Percentiles rank a stretch among this genome's conserved stretches.
Conservation (phyloP, 148 eudicot genomes). For the Nepenthes mirabilis region DNA sequence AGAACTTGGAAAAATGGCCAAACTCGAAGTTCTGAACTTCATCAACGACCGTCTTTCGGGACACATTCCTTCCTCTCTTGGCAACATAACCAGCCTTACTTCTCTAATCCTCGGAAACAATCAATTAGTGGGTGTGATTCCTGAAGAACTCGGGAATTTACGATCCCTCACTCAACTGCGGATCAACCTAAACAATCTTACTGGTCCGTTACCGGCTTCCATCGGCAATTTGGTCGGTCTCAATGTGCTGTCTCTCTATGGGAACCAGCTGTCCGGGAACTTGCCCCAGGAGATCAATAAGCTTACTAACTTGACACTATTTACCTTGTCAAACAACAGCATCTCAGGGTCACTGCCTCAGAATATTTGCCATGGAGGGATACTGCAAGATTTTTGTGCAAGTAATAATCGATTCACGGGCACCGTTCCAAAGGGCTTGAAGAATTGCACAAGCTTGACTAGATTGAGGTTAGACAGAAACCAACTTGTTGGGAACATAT, state of each 20-base stretch:
- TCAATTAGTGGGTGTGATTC: conserved; percentile 23
- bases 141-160: conserved; percentile 23
- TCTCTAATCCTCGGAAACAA: conserved; percentile 21
- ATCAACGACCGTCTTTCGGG: conserved; percentile 24
- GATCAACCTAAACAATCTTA: conserved; percentile 23
- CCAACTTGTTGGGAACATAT: conserved; percentile 27
- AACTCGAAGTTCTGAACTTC: conserved; percentile 19
- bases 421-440: conserved; percentile 32
- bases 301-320: conserved; percentile 18
- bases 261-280: conserved; percentile 30
- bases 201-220: conserved; percentile 24
- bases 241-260: conserved; percentile 20
- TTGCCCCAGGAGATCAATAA: conserved; percentile 29
- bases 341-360: conserved; percentile 32
- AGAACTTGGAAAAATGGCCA: conserved; percentile 21
- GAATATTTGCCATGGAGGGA: conserved; percentile 26
- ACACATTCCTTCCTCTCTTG: conserved; percentile 25
- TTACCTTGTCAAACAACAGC: conserved; percentile 20
- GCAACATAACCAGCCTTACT: conserved; percentile 18
- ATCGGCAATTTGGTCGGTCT: conserved; percentile 15
- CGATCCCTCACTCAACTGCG: conserved; percentile 12
- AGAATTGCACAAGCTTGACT: conserved; percentile 31
- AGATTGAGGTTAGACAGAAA: conserved; percentile 34
- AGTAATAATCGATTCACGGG: conserved; percentile 26
- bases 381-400: conserved; percentile 19